Base-by-base conservation (phyloP, 108 stramenopile genomes). In the Bacterosira constricta region DNA sequence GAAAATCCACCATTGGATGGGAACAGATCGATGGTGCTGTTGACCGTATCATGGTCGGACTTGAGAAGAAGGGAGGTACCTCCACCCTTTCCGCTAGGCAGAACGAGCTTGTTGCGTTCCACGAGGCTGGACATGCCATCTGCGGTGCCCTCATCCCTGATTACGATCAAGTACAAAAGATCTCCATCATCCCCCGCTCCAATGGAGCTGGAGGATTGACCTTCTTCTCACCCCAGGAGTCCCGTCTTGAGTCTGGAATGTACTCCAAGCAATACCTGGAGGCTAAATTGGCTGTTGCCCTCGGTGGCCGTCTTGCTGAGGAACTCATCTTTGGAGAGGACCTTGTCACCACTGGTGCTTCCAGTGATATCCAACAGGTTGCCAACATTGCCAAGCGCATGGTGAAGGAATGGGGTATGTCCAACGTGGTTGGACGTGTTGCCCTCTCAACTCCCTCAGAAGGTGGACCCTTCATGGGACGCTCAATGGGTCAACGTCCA, bases 161-260 rank as follows among this genome's bases (percentile, higher is more conserved):
- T 61, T 92, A 92, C 73, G 93, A 95, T 81, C 96, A 96, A 66
- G 91, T 99, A n/a, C 97, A 98, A 82, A 99, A 99, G 91, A 97
- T 98, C 31, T 85, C 96, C 55, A 99, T 99, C 83, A 92, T 97
- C 57, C 98, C 93, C 29, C 90, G 90, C 20, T 92, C 90, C 45
- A 95, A 90, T 63, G 93, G 96, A 76, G 95, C 96, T 8, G 84
- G 94, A 6, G 97, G 96, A 11, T 79, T 94, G 68, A 95, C 98
- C 35, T 92, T 96, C 83, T 97, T 96, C 81, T 81, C 92, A 17
- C 96, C 96, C 31, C 84, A 86, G 50, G 98, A 98, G 71, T 85
- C 86, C 18, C 82, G 86, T 51, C 73, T 93, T n/a, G 88, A 91
- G 65, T 68, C 65, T 39, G 85, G 85, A 6, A 75, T 88, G 66